Base-by-base conservation (phyloP, 2,329 filamentous ascomycete species). In the Stachybotrys echinatus region DNA sequence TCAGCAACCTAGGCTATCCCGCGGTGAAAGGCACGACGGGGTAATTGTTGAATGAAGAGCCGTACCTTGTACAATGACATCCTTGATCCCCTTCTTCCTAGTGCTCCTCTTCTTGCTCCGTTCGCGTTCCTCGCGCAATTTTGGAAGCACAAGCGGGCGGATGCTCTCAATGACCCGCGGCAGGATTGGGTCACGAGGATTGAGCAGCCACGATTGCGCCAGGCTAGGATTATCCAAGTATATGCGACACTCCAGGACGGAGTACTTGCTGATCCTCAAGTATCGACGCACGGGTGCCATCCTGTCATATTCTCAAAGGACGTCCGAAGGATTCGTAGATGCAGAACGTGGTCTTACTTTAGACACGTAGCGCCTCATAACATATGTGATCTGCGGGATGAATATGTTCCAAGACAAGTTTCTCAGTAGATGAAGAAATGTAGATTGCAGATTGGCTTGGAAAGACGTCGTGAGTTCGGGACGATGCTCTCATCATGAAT, bases 221-320 rank as follows among this genome's bases (percentile, higher is more conserved):
- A 96, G 83, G 12, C 87, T 83, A 1, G 94, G 94, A 60, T 92
- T 92, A 56, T 97, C 92, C 44, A 96, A 83, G 69, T 97, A 97
- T 58, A 99, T 94, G 56, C 92, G 91, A 56, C 89, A 91, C 77
- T 99, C 94, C n/a, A 99, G 80, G 27, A 96, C 91, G 5, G 92
- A 96, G 68, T 90, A 89, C 65, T 92, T 92, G 49, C 88, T 92
- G 59, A 97, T 95, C 48, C 92, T 84, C 49, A 97, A 78, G 66
- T 97, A 96, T 60, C 92, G 83, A 52, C 92, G 84, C 45, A 96
- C 83, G 12, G 92, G 92, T 12, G 91, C 87, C 92, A 96, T 96
- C 42, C 21, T 56, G 23, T 31, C 27, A 34, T 34, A 34, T 34
- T 34, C 14, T 34, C 10, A 14, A 37, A 19, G 20, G 37, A 42